Conservation (phyloP, 2,329 filamentous ascomycete genomes). For the Aspergillus novofumigatus region DNA sequence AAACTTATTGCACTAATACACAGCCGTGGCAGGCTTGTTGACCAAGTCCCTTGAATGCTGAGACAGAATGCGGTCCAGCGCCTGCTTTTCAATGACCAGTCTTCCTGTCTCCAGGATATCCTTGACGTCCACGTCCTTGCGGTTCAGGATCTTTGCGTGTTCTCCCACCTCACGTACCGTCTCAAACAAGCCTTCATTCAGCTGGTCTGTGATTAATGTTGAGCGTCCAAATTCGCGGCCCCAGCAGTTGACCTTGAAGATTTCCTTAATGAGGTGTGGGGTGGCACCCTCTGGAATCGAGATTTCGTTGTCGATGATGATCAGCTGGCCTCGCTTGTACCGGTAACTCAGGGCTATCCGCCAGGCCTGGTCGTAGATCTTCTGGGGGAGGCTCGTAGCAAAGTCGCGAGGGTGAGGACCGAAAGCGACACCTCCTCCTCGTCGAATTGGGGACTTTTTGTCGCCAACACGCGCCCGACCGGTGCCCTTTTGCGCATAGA, state of each 20-base stretch:
- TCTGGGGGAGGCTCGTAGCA: constrained; percentile 72
- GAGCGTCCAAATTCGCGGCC: constrained; percentile 65
- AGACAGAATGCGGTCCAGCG: constrained; percentile 70
- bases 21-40: constrained; percentile 30
- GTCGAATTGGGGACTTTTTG: constrained; percentile 74
- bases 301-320: constrained; percentile 79
- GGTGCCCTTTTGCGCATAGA: constrained; percentile 80
- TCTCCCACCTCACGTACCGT: constrained; percentile 61
- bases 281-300: constrained; percentile 51
- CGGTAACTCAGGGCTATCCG: constrained; percentile 89
- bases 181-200: constrained; percentile 60
- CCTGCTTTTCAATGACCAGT: constrained; percentile 78
- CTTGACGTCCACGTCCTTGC: constrained; percentile 90
- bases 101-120: constrained; percentile 81
- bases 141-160: constrained; percentile 65
- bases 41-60: constrained; percentile 53
- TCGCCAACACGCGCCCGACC: constrained; percentile 75
- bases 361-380: constrained; percentile 95
- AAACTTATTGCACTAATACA: constrained; percentile 20
- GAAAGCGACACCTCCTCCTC: constrained; percentile 81
- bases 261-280: constrained; percentile 59
- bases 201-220: constrained; percentile 65
- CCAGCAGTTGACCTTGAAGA: constrained; percentile 69
- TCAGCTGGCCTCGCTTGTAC: constrained; percentile 78
- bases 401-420: constrained; percentile 95